Conservation (phyloP, 2,329 filamentous ascomycete genomes). For the Botrytis deweyae region DNA sequence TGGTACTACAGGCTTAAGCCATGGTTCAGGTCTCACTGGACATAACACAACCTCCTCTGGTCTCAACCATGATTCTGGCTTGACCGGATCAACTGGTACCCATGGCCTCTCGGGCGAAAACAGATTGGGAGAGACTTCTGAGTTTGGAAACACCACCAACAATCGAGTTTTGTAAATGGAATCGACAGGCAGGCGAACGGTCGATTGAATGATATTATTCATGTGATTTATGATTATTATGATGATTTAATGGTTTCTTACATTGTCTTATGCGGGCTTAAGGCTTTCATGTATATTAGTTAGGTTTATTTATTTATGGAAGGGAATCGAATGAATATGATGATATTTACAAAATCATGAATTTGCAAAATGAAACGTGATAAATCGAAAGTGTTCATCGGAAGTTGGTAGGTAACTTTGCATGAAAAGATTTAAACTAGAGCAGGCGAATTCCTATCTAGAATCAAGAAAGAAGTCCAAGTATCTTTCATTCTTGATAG, state of each 20-base stretch:
- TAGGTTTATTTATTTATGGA: not conserved
- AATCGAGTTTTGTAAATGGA: not conserved
- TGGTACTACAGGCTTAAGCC: not conserved
- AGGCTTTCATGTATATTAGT: slow-evolving; percentile 9
- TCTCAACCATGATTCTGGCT: not conserved
- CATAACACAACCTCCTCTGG: not conserved
- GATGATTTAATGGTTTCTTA: not conserved
- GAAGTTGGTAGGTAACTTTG: not conserved
- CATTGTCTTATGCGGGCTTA: not conserved
- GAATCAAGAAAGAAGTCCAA: not conserved
- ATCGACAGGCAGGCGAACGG: not conserved
- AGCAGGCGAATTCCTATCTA: not conserved
- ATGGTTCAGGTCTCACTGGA: not conserved
- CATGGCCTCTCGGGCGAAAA: slow-evolving; percentile 20
- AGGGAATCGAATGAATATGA: not conserved
- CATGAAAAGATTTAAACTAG: not conserved
- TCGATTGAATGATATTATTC: not conserved
- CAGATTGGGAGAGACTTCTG: slow-evolving; percentile 21
- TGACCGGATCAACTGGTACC: not conserved
- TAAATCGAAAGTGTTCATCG: not conserved
- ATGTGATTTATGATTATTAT: slow-evolving; percentile 6
- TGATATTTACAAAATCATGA: not conserved
- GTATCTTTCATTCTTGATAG: not conserved
- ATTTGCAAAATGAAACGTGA: not conserved
- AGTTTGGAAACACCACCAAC: slow-evolving; percentile 23